phyloP scores from a whole-genome alignment of 2,329 filamentous ascomycete genomes.

The Fusarium albidum region DNA sequence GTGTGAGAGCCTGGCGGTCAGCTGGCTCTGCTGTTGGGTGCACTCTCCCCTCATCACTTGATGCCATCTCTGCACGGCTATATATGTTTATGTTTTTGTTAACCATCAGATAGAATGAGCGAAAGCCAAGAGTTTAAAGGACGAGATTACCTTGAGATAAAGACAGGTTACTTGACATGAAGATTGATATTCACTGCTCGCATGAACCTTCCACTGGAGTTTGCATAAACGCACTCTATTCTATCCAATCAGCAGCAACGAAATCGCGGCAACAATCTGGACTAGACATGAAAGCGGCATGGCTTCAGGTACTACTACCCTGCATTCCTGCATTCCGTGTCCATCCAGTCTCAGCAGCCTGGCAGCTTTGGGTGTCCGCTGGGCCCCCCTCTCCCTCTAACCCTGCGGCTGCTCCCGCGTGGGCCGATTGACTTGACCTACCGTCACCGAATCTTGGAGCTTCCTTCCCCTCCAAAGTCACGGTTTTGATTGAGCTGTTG shows the following conservation, averaged over 20 bases:
- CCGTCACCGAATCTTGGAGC: constrained; percentile 29
- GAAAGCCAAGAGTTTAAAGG: too few species aligned
- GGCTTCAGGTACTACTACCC: constrained; percentile 14
- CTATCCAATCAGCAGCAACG: constrained; percentile 3
- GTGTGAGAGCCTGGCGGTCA: too few species aligned
- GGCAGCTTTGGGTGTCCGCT: too few species aligned
- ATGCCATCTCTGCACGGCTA: too few species aligned
- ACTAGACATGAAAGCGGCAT: constrained; percentile 8
- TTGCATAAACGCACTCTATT: background rate
- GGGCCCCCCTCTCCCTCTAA: background rate
- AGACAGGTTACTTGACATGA: too few species aligned
- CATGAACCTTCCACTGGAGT: constrained; percentile 1
- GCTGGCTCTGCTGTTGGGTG: too few species aligned
- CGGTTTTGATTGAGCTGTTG: constrained; percentile 5
- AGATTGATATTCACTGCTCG: background rate
- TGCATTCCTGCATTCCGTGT: background rate
- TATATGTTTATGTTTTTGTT: too few species aligned
- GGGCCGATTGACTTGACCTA: constrained; percentile 30
- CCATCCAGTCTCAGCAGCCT: too few species aligned
- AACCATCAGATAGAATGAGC: too few species aligned
- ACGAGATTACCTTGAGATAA: too few species aligned
- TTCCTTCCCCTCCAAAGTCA: constrained; percentile 2
- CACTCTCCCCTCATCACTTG: too few species aligned
- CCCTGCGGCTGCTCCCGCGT: constrained; percentile 34
- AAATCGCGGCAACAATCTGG: constrained; percentile 5